Percentiles rank a stretch among this genome's conserved stretches.
phyloP scores from a whole-genome alignment of 2,329 filamentous ascomycete genomes.

The Aspergillus ibericus region DNA sequence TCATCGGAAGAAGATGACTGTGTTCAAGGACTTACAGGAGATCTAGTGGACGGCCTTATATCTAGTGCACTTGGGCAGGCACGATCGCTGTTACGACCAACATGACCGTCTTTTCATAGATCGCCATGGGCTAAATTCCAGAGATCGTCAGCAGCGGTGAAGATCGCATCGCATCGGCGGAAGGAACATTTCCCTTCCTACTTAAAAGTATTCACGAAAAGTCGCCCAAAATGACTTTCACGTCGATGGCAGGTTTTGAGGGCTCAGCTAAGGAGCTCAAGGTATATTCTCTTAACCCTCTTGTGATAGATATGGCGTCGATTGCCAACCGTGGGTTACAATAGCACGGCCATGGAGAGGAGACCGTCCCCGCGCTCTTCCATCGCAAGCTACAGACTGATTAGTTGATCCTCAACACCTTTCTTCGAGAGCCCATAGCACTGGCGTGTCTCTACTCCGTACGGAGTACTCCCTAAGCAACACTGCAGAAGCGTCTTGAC shows the following conservation, averaged over 20 bases:
- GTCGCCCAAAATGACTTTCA: background rate
- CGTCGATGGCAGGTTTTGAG: background rate
- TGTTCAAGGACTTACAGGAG: background rate
- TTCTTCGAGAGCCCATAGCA: background rate
- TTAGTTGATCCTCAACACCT: background rate
- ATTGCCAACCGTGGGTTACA: background rate
- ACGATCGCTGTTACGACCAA: background rate
- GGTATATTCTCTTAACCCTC: background rate
- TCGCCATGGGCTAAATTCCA: background rate
- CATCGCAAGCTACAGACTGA: background rate
- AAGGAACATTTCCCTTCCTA: background rate
- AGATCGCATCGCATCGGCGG: background rate
- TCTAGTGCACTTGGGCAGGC: background rate
- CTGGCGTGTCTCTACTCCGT: background rate
- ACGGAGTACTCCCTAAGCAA: no score
- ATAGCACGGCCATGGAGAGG: background rate
- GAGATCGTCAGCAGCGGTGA: background rate
- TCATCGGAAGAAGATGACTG: background rate
- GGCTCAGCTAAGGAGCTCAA: background rate
- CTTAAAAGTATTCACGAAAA: background rate
- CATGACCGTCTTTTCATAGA: background rate
- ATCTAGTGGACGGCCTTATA: background rate
- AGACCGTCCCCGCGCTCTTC: background rate
- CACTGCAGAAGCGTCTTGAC: constrained; percentile 4
- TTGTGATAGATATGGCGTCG: background rate